A percentile compares a stretch with the other conserved stretches of the same genome.
These are phyloP conservation scores for Aspergillus cristatus DNA, from an alignment of 495 filamentous ascomycete species.

Conservation along the genomic window DNA sequence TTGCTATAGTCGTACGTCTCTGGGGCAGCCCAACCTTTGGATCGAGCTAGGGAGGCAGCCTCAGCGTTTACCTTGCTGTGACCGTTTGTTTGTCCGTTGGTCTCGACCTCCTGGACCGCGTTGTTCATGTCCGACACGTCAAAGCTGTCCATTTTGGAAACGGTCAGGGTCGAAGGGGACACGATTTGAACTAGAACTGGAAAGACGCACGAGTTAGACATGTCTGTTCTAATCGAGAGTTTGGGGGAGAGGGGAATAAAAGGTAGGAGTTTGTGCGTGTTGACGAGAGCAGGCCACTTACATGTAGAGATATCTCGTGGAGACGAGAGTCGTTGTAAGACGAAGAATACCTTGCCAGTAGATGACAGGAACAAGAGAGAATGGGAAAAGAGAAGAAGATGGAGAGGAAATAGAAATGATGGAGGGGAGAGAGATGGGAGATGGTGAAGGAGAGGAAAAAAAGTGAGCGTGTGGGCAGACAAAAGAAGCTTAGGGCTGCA, in stretches of 20 bases:
- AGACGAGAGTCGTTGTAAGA: too few relatives aligned
- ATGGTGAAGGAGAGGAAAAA: conserved; percentile 4
- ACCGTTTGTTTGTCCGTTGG: conserved; percentile 10
- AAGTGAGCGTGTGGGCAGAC: neutral
- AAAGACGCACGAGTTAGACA: too few relatives aligned
- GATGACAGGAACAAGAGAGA: conserved; percentile 2
- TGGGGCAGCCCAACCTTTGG: conserved; percentile 45
- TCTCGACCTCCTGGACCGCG: conserved; percentile 24
- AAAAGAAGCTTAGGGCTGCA: neutral
- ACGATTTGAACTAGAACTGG: too few relatives aligned
- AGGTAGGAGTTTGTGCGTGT: neutral
- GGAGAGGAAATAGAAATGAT: conserved; percentile 1
- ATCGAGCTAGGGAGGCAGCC: conserved; percentile 19
- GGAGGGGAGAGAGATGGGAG: conserved; percentile 5
- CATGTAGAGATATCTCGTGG: neutral
- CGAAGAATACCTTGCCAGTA: too few relatives aligned
- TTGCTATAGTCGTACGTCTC: conserved; percentile 45
- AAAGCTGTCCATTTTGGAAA: conserved; percentile 12
- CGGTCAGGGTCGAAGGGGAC: conserved; percentile 3
- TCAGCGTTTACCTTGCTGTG: conserved; percentile 22
- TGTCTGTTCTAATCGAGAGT: too few relatives aligned
- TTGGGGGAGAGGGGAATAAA: conserved; percentile 1
- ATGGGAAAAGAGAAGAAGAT: conserved; percentile 2
- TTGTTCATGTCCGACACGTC: conserved; percentile 13
- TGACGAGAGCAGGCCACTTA: too few relatives aligned